Conservation (phyloP, 305 asterid species). For the Fraxinus baroniana region DNA sequence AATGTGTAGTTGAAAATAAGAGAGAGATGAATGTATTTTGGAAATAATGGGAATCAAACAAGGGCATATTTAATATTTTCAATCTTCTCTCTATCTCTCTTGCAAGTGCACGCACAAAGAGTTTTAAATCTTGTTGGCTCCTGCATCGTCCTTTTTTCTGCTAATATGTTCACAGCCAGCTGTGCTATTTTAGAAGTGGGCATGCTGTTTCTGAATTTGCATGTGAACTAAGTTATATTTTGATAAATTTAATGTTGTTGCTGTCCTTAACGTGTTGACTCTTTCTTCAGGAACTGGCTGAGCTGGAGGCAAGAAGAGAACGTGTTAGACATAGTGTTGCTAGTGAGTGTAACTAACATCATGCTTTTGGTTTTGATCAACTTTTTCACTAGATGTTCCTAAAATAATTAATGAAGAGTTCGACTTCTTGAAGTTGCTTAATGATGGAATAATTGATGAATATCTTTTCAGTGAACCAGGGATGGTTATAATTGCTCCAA, state of each 20-base stretch:
- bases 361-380: constrained; percentile 2
- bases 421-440: not conserved
- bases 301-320: constrained; percentile 87
- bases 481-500: not conserved
- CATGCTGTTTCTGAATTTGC: not conserved
- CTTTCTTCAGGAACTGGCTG: constrained; percentile 78
- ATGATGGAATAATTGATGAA: constrained; percentile 4
- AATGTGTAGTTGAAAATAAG: no score
- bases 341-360: constrained; percentile 52
- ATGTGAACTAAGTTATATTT: not conserved
- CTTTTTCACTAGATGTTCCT: constrained; percentile 14
- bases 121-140: constrained; percentile 1
- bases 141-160: not conserved
- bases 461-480: not conserved
- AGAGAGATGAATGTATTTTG: not conserved
- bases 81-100: not conserved
- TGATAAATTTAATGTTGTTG: not conserved
- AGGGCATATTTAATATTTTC: not conserved
- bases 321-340: constrained; percentile 76
- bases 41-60: no score
- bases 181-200: not conserved
- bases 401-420: constrained; percentile 15
- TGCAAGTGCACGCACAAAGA: not conserved
- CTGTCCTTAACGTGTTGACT: constrained; percentile 13
- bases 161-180: not conserved